Evolutionary conservation across 164 flowering plant species (phyloP).

Genomic region (Amborella trichopoda): DNA sequence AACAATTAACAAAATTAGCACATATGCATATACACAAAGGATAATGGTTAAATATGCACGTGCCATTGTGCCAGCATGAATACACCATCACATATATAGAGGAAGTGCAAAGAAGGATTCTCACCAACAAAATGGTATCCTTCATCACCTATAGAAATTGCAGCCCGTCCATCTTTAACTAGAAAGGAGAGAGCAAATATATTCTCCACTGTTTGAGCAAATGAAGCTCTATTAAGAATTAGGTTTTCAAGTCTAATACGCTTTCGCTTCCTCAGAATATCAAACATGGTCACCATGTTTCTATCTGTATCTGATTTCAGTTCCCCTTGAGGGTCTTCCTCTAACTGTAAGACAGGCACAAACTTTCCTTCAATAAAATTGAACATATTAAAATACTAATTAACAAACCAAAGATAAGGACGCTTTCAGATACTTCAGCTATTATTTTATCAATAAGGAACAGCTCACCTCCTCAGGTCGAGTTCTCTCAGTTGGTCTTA

Average conservation of each 20-base stretch:
- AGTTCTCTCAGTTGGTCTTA: slow-evolving; percentile 29
- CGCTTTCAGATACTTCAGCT: neutral
- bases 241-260: slow-evolving; percentile 53
- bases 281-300: slow-evolving; percentile 75
- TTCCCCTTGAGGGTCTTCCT: slow-evolving; percentile 28
- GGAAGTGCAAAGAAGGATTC: slow-evolving; percentile 7
- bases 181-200: slow-evolving; percentile 83
- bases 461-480: slow-evolving; percentile 58
- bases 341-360: slow-evolving; percentile 1
- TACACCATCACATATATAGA: too few species aligned
- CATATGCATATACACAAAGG: too few species aligned
- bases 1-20: too few species aligned
- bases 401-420: neutral
- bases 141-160: slow-evolving; percentile 35
- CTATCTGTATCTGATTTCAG: slow-evolving; percentile 73
- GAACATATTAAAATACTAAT: neutral
- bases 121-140: slow-evolving; percentile 71
- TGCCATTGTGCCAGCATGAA: too few species aligned
- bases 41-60: too few species aligned
- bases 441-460: neutral
- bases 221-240: slow-evolving; percentile 55
- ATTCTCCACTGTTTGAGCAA: slow-evolving; percentile 87
- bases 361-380: neutral
- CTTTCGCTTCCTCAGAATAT: slow-evolving; percentile 47
- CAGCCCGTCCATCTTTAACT: slow-evolving; percentile 82